Evolutionary conservation across 2,329 filamentous ascomycete genomes (phyloP).

Genomic region (Aspergillus niger): DNA sequence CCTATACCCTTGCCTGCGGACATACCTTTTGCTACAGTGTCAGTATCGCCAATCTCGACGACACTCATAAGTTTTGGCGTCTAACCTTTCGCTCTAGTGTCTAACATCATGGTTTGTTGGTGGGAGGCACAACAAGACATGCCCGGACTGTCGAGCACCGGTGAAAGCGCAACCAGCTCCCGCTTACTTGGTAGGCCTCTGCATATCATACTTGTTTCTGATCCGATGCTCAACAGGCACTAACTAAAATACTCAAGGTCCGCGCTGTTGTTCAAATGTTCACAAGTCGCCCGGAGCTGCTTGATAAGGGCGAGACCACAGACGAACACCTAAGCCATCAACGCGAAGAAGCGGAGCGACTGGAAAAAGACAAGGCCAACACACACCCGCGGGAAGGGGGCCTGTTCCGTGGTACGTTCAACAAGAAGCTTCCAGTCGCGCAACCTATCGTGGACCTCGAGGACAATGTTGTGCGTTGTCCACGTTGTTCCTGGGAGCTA

Average conservation of each 20-base stretch:
- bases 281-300: slow-evolving; percentile 59
- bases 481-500: slow-evolving; percentile 63
- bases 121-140: slow-evolving; percentile 62
- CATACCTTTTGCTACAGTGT: slow-evolving; percentile 73
- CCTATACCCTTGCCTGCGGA: slow-evolving; percentile 67
- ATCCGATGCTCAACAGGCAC: neutral
- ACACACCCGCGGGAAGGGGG: slow-evolving; percentile 54
- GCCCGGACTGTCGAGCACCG: slow-evolving; percentile 65
- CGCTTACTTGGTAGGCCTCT: slow-evolving; percentile 59
- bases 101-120: slow-evolving; percentile 58
- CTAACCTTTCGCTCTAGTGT: slow-evolving; percentile 49
- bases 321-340: slow-evolving; percentile 62
- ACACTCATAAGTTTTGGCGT: neutral
- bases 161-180: slow-evolving; percentile 63
- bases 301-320: slow-evolving; percentile 64
- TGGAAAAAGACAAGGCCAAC: slow-evolving; percentile 63
- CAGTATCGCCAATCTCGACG: slow-evolving; percentile 28
- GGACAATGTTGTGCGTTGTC: slow-evolving; percentile 65
- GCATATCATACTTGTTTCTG: neutral
- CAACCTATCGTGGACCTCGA: slow-evolving; percentile 56
- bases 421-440: slow-evolving; percentile 29
- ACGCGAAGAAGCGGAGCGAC: slow-evolving; percentile 59
- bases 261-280: slow-evolving; percentile 67
- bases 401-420: slow-evolving; percentile 65
- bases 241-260: slow-evolving; percentile 46